Base-by-base conservation (phyloP, 768 basidiomycete species). In the Gloeostereum incarnatum region DNA sequence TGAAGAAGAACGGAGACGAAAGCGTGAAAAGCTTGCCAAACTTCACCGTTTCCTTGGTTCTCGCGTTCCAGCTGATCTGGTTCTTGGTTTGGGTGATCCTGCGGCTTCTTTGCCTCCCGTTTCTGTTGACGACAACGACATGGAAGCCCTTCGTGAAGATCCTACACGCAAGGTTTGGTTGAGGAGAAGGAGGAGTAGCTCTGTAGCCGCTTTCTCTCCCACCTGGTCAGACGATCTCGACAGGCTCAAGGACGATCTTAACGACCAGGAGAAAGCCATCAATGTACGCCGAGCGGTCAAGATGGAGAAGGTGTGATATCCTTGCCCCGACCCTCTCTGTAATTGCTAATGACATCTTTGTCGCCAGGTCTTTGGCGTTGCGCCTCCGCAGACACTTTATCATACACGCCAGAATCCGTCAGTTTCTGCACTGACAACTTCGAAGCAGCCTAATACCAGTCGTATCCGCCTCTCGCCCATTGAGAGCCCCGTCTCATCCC, bases 21-120 rank as follows among this genome's bases (percentile, higher is more conserved):
- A 81, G 57, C 69, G 87, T 36, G 82, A 85, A 47, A 78, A 78
- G 47, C 62, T 91, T 32, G 82, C 81, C 3, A 89, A 78, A 55
- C 69, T 91, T 3, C 85, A 90, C 57, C 82, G 88, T 32, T 89
- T 82, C 59, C 68, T 90, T 23, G 88, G 87, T n/a, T 86, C 83
- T 14, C 73, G 75, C 22, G 81, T 91, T 19, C 87, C 87, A 6
- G 54, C 71, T 10, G 71, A 75, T 45, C 71, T 87, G 24, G 78
- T 84, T 9, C 66, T 79, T 26, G 80, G 74, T 33, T 47, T 59
- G 26, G 52, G 62, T 45, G 55, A 62, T 52, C 43, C 44, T 10
- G 52, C 54, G 13, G 45, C 52, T 13, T 45, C 61, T n/a, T 48
- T 58, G 6, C 61, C 62, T 3, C 53, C 61, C 22, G n/a, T n/a